Base-by-base conservation (phyloP, 2,329 filamentous ascomycete species). In the Monilinia laxa region DNA sequence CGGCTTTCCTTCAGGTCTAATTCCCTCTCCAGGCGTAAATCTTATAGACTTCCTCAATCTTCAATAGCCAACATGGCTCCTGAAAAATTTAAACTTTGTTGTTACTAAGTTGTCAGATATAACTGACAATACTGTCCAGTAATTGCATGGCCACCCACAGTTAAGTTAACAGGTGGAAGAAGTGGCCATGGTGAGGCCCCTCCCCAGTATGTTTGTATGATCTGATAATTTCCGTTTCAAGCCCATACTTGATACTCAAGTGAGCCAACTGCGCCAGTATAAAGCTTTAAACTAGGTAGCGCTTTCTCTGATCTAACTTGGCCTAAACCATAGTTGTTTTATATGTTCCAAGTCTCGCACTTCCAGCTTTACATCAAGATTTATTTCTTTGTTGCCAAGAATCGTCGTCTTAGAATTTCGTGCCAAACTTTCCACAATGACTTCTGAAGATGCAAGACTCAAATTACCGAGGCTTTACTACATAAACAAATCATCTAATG, bases 401-500 rank as follows among this genome's bases (percentile, higher is more conserved):
- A 49, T 25, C n/a, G 25, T 20, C 3, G 18, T 52, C 12, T 23
- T 18, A n/a, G 47, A 45, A 28, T 45, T 59, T 25, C 40, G 18
- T 59, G 18, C 14, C 4, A 11, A 47, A 57, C 31, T 38, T 51
- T 35, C 23, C 42, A 45, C n/a, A 42, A 65, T 65, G 54, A 5
- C 45, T 53, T 60, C 23, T 23, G 4, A 65, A 52, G 31, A 31
- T 40, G 35, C n/a, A 45, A 45, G 9, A 42, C 11, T 0, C 23
- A 42, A 45, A 31, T n/a, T 45, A 35, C 35, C 63, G 28, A 59
- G 45, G 45, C 45, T 60, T 31, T 35, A 65, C 56, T 31, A 65
- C 31, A 53, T 65, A 59, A 54, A 65, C 25, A 65, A 54, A 45
- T 57, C 62, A 38, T 53, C 54, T 52, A 40, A 28, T 2, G 28